Evolutionary conservation across 768 basidiomycete species (phyloP).

Genomic region (Leccinum uliginosum): DNA sequence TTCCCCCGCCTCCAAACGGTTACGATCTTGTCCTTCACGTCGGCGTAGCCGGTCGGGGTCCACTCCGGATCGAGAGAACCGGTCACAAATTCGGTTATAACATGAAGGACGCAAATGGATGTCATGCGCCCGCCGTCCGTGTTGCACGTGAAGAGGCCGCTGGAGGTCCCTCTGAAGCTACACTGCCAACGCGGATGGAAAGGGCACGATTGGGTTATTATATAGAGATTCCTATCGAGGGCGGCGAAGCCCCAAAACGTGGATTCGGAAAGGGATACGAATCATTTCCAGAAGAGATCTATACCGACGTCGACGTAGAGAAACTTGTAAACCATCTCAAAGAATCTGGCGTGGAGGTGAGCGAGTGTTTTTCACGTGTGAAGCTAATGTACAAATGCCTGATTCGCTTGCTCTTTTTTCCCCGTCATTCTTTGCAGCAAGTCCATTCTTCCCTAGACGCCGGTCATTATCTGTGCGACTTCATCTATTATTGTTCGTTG

Average conservation of each 20-base stretch:
- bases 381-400: constrained; percentile 3
- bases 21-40: constrained; percentile 72
- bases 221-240: constrained; percentile 23
- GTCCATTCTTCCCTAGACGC: constrained; percentile 73
- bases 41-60: constrained; percentile 62
- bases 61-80: constrained; percentile 58
- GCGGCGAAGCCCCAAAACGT: constrained; percentile 30
- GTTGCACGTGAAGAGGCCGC: constrained; percentile 23
- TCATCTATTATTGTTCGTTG: constrained; percentile 71
- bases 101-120: constrained; percentile 60
- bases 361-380: constrained; percentile 1
- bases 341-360: constrained; percentile 29
- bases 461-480: constrained; percentile 74
- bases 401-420: not conserved
- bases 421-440: constrained; percentile 37
- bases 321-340: constrained; percentile 36
- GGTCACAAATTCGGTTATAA: constrained; percentile 66
- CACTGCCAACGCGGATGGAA: constrained; percentile 27
- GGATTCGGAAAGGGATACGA: constrained; percentile 37
- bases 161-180: constrained; percentile 18
- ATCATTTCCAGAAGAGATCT: constrained; percentile 32
- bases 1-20: constrained; percentile 40
- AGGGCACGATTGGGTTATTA: constrained; percentile 28
- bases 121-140: constrained; percentile 46
- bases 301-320: constrained; percentile 34